These are phyloP conservation scores for Populus hybrid DNA, from an alignment of 441 rosid genomes.

Conservation along the genomic window DNA sequence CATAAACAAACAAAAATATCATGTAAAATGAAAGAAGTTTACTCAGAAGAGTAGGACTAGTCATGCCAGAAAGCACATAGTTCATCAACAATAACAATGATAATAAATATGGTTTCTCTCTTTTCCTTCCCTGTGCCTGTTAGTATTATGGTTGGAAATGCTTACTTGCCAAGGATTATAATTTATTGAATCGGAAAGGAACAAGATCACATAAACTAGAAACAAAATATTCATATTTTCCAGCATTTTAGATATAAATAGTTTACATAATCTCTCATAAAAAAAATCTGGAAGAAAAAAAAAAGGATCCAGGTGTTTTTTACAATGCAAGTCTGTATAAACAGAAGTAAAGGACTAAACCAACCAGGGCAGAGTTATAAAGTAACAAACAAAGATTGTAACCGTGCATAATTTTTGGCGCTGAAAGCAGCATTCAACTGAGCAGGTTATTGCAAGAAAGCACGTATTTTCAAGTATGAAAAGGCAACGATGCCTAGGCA, in stretches of 20 bases:
- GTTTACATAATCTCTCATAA: too few relatives aligned
- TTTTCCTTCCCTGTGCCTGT: background rate
- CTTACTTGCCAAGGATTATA: too few relatives aligned
- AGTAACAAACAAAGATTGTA: background rate
- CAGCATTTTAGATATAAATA: too few relatives aligned
- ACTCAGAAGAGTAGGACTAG: background rate
- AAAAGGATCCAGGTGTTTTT: too few relatives aligned
- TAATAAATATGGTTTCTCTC: background rate
- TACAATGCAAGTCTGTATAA: too few relatives aligned
- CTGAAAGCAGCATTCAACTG: background rate
- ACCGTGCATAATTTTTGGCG: background rate
- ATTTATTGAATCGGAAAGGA: too few relatives aligned
- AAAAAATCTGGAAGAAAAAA: too few relatives aligned
- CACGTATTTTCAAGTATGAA: background rate
- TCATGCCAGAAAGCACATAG: background rate
- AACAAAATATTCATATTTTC: too few relatives aligned
- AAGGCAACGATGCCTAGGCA: background rate
- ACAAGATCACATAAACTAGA: too few relatives aligned
- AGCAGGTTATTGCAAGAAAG: background rate
- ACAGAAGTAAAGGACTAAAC: too few relatives aligned
- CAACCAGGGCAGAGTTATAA: background rate
- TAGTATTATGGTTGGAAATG: too few relatives aligned
- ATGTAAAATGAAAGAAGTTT: background rate
- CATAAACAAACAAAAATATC: slow-evolving; percentile 15
- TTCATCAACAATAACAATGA: background rate